Evolutionary conservation across 208 protist genomes (phyloP), one percentile per base, ranked within the genome.

Genomic region (Acanthamoeba castellanii): DNA sequence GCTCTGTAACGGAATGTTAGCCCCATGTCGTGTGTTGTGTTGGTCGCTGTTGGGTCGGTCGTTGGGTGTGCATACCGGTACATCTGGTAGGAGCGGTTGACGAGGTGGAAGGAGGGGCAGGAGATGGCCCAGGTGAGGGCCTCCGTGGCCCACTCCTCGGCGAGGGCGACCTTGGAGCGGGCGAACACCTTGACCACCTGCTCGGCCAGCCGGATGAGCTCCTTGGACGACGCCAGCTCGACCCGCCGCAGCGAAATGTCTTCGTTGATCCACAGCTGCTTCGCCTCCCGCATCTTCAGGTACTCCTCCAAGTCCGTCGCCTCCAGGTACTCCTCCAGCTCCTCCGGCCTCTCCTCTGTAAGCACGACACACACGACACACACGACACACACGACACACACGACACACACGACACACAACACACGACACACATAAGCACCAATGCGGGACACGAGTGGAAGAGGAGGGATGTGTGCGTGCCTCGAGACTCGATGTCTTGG

Each of bases 51-150:
- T 13, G 13, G 50, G 50, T n/a, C n/a, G n/a, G n/a, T n/a, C n/a
- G n/a, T n/a, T n/a, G n/a, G n/a, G n/a, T 6, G 11, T 22, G 34
- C 55, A 22, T 30, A 66, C 55, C 81, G 22, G 30, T 92, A 92
- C 87, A 88, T 88, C 87, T 92, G 87, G 64, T 92, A 92, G 34
- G 87, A 92, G n/a, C 87, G 55, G 34, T 92, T 92, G 34, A 74
- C 87, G n/a, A 92, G 87, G 32, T 92, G 87, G 87, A 52, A 76
- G 47, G 87, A 92, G n/a, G 87, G 87, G 34, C 87, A 92, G 8
- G 59, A 76, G 22, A 92, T 92, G 61, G 87, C 87, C 87, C 87
- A 92, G 30, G 87, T 59, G 42, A 92, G 61, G 34, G 87, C 87
- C 37, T 92, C 87, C 13, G 87, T 76, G 25, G 87, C 87, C 87